Evolutionary conservation across 106 monocot genomes (phyloP).

Genomic region (Dioscorea dumetorum): DNA sequence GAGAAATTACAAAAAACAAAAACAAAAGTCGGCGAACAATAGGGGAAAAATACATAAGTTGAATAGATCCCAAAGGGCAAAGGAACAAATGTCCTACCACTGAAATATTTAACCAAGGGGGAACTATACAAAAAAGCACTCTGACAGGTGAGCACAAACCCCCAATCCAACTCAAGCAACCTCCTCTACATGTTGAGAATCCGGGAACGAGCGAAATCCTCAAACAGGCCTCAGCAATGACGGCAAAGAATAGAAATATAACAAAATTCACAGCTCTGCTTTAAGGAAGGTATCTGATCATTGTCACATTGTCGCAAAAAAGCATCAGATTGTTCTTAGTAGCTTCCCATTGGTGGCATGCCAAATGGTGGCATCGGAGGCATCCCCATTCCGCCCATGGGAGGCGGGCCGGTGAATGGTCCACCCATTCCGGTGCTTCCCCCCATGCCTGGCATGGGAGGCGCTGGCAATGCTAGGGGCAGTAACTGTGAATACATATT

Average conservation of each 20-base stretch:
- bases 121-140: neutral
- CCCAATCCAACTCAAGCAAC: neutral
- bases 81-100: neutral
- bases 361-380: conserved; percentile 66
- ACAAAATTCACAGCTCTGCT: neutral
- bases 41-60: neutral
- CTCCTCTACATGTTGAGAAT: neutral
- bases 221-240: neutral
- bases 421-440: conserved; percentile 36
- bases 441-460: conserved; percentile 73
- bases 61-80: neutral
- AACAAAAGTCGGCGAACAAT: neutral
- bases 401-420: conserved; percentile 35
- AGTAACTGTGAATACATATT: conserved; percentile 97
- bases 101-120: neutral
- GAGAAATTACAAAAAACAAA: too few species aligned
- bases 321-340: conserved; percentile 17
- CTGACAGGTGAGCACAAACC: neutral
- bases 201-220: neutral
- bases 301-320: too few species aligned
- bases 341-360: conserved; percentile 70
- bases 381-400: conserved; percentile 72
- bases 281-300: neutral
- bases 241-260: neutral
- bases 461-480: conserved; percentile 88